These are phyloP conservation scores for Umbelopsis sp. DNA, from an alignment of 371 early-diverging fungal genomes.

Conservation along the genomic window DNA sequence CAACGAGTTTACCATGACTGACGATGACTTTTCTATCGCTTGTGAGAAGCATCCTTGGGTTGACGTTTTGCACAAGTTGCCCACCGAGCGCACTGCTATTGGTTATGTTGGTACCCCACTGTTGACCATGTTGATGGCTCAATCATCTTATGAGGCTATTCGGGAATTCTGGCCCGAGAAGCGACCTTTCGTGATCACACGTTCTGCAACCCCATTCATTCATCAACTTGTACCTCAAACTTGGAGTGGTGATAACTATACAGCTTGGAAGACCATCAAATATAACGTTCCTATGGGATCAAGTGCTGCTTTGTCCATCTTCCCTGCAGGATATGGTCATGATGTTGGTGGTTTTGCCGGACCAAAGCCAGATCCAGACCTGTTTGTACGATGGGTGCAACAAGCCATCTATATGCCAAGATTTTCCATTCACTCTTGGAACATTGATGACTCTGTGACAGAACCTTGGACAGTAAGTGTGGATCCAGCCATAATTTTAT, in stretches of 20 bases:
- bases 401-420: slow-evolving; percentile 64
- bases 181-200: slow-evolving; percentile 60
- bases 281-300: slow-evolving; percentile 67
- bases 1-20: slow-evolving; percentile 59
- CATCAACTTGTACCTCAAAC: slow-evolving; percentile 54
- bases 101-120: slow-evolving; percentile 44
- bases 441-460: slow-evolving; percentile 55
- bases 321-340: slow-evolving; percentile 63
- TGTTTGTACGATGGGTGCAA: slow-evolving; percentile 70
- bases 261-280: slow-evolving; percentile 65
- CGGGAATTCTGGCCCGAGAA: slow-evolving; percentile 34
- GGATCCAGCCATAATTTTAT: slow-evolving; percentile 20
- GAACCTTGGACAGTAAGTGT: slow-evolving; percentile 64
- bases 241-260: slow-evolving; percentile 68
- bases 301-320: slow-evolving; percentile 45
- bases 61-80: slow-evolving; percentile 3
- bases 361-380: slow-evolving; percentile 55
- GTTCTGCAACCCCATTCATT: slow-evolving; percentile 55
- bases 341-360: slow-evolving; percentile 70
- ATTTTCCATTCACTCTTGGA: slow-evolving; percentile 68
- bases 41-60: slow-evolving; percentile 28
- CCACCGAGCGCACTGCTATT: slow-evolving; percentile 16
- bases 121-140: slow-evolving; percentile 62
- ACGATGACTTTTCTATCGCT: slow-evolving; percentile 44
- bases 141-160: slow-evolving; percentile 60